A percentile compares a stretch with the other conserved stretches of the same genome.
phyloP scores from a whole-genome alignment of 306 rosid genomes.

The Castanea sativa region DNA sequence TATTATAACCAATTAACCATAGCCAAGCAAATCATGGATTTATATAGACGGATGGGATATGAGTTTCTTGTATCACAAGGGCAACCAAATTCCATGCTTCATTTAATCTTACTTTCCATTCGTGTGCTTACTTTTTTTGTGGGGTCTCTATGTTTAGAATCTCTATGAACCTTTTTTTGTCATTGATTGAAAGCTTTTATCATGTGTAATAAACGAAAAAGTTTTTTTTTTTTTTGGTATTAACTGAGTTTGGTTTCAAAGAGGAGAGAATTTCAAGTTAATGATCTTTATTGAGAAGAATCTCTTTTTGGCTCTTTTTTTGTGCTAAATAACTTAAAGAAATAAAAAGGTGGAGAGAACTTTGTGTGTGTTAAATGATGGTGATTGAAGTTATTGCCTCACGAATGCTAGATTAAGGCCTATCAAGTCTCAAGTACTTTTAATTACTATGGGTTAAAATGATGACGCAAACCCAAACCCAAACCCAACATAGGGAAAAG shows the following conservation, averaged over 20 bases:
- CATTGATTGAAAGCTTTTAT: background rate
- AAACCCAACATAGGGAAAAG: background rate
- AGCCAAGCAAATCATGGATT: too few species aligned
- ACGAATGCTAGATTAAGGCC: background rate
- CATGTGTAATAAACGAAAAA: background rate
- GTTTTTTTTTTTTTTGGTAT: background rate
- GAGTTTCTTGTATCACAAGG: background rate
- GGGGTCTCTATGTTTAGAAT: background rate
- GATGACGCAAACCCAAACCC: background rate
- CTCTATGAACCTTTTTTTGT: background rate
- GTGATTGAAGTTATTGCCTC: too few species aligned
- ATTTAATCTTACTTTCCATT: slow-evolving; percentile 2
- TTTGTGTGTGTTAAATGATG: too few species aligned
- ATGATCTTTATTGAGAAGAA: too few species aligned
- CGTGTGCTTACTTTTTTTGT: slow-evolving; percentile 6
- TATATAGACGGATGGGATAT: background rate
- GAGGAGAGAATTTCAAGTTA: too few species aligned
- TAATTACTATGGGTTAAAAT: background rate
- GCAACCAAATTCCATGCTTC: background rate
- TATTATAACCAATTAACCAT: too few species aligned
- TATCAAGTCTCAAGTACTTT: background rate
- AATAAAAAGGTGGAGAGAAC: too few species aligned
- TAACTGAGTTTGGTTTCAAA: too few species aligned
- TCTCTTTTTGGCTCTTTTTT: too few species aligned
- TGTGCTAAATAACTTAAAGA: too few species aligned